A percentile compares a stretch with the other conserved stretches of the same genome.
phyloP scores from a whole-genome alignment of 2,329 filamentous ascomycete species.

The Sporothrix pseudoabietina region DNA sequence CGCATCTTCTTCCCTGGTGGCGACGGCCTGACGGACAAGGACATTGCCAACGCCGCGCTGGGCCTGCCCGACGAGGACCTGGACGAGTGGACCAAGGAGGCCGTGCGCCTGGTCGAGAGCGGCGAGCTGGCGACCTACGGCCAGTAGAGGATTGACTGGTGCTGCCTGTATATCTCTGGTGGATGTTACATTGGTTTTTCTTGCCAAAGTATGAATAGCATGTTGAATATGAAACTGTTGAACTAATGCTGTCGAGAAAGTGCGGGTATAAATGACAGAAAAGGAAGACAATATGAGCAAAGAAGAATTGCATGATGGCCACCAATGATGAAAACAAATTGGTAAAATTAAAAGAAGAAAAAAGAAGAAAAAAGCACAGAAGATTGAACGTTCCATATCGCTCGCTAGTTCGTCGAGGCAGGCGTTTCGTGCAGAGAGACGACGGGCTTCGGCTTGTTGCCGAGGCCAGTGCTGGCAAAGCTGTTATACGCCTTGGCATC shows the following conservation, averaged over 20 bases:
- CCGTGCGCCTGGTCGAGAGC: conserved; percentile 27
- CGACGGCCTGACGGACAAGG: conserved; percentile 54
- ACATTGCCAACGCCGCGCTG: conserved; percentile 42
- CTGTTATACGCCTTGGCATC: background rate
- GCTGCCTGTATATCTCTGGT: background rate
- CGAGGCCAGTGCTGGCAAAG: background rate
- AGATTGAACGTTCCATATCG: background rate
- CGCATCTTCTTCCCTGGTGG: conserved; percentile 55
- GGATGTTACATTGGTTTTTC: background rate
- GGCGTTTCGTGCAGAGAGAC: background rate
- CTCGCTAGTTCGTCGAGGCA: background rate
- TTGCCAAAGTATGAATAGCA: background rate
- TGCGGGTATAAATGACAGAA: background rate
- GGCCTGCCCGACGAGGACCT: conserved; percentile 46
- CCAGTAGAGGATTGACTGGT: conserved; percentile 7
- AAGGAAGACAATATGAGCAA: background rate
- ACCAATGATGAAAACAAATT: background rate
- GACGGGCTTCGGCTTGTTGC: background rate
- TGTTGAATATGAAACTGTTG: background rate
- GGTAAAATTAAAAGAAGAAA: background rate
- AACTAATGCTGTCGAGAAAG: background rate
- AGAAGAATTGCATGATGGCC: background rate
- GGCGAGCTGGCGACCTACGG: conserved; percentile 24
- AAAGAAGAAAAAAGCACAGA: background rate
- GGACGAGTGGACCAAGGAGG: conserved; percentile 33